phyloP scores from a whole-genome alignment of 352 stramenopile species.

The Aphanomyces invadans region DNA sequence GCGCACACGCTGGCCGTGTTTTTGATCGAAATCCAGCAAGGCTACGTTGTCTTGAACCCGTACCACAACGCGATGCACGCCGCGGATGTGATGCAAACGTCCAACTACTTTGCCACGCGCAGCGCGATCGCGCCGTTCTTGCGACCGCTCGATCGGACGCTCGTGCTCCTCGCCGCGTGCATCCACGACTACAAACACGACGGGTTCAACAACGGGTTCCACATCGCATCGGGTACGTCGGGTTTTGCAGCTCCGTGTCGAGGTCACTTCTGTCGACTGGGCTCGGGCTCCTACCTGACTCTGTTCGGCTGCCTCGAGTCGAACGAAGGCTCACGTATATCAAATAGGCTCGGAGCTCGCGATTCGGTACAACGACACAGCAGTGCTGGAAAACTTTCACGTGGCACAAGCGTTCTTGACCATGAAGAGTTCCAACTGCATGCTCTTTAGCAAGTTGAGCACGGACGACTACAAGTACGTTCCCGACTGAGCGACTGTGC shows the following conservation, averaged over 20 bases:
- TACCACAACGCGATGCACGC: slow-evolving; percentile 89
- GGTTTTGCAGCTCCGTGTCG: no score
- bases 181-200: slow-evolving; percentile 89
- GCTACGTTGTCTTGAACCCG: slow-evolving; percentile 71
- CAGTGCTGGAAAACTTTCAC: slow-evolving; percentile 84
- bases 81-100: slow-evolving; percentile 84
- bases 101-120: slow-evolving; percentile 79
- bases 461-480: slow-evolving; percentile 61
- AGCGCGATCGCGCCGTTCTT: slow-evolving; percentile 65
- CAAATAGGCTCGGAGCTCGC: slow-evolving; percentile 74
- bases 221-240: slow-evolving; percentile 54
- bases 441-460: slow-evolving; percentile 68
- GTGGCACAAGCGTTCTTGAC: slow-evolving; percentile 82
- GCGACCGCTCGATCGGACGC: slow-evolving; percentile 58
- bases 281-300: no score
- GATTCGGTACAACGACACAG: slow-evolving; percentile 84
- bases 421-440: slow-evolving; percentile 84
- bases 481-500: no score
- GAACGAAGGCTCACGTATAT: no score
- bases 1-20: slow-evolving; percentile 58
- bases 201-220: slow-evolving; percentile 86
- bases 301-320: no score
- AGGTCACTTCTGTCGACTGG: no score
- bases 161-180: slow-evolving; percentile 64
- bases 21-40: slow-evolving; percentile 72